Percentiles rank a stretch among this genome's conserved stretches.
phyloP scores from a whole-genome alignment of 768 basidiomycete genomes.

The Russula brevipes region DNA sequence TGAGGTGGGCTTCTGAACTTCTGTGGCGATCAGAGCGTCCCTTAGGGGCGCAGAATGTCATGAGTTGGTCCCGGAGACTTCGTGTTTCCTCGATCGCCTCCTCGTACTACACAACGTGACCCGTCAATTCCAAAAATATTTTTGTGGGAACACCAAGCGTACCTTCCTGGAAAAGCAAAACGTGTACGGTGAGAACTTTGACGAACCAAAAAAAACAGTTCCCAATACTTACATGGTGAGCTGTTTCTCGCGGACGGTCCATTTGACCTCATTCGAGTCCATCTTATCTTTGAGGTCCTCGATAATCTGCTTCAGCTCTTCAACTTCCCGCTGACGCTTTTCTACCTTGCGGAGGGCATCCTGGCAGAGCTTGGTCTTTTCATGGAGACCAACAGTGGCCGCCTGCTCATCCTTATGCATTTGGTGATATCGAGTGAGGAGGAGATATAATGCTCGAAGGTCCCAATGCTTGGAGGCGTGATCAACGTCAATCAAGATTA shows the following conservation, averaged over 20 bases:
- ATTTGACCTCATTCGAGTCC: conserved; percentile 14
- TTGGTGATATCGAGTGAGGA: conserved; percentile 24
- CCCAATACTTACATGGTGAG: conserved; percentile 11
- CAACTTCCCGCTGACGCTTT: conserved; percentile 13
- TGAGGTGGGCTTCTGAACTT: conserved; percentile 12
- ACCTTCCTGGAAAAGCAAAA: conserved; percentile 20
- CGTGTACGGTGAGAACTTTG: conserved; percentile 2
- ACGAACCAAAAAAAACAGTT: neutral
- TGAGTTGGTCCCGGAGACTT: conserved; percentile 19
- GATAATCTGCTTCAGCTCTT: conserved; percentile 10
- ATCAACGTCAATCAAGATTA: neutral
- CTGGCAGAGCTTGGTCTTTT: conserved; percentile 21
- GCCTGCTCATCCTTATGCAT: conserved; percentile 26
- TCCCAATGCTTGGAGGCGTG: conserved; percentile 24
- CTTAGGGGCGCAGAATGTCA: conserved; percentile 10
- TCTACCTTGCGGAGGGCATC: conserved; percentile 17
- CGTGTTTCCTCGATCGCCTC: conserved; percentile 23
- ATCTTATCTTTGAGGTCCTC: conserved; percentile 20
- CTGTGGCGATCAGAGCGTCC: conserved; percentile 19
- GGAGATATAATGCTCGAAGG: conserved; percentile 24
- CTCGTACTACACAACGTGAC: conserved; percentile 19
- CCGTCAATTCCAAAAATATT: neutral
- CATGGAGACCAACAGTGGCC: conserved; percentile 19
- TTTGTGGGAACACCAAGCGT: neutral
- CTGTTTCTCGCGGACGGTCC: conserved; percentile 19